Evolutionary conservation across 371 early-diverging fungal species (phyloP).

Genomic region (Mortierella sp.): DNA sequence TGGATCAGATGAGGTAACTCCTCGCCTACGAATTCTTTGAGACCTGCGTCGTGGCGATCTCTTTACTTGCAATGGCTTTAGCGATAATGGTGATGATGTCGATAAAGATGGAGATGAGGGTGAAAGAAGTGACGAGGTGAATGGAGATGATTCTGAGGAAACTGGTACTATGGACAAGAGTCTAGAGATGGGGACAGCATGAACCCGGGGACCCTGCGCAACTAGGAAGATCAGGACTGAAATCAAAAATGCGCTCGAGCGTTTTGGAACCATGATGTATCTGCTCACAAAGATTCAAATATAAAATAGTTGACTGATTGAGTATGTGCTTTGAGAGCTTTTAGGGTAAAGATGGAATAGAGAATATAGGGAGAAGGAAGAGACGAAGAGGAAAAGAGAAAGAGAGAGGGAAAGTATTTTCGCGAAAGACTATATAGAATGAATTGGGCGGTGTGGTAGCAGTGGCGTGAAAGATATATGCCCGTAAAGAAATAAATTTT

Average conservation of each 20-base stretch:
- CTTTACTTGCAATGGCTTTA: slow-evolving; percentile 3
- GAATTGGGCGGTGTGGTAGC: not conserved
- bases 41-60: not conserved
- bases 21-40: not conserved
- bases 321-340: too few relatives aligned
- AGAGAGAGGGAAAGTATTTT: not conserved
- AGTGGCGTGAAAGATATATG: not conserved
- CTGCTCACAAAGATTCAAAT: not conserved
- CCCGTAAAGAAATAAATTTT: not conserved
- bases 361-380: not conserved
- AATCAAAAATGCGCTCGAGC: slow-evolving; percentile 13
- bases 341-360: not conserved
- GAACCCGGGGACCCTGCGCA: not conserved
- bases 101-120: not conserved
- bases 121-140: not conserved
- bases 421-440: not conserved
- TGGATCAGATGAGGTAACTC: not conserved
- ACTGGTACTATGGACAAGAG: not conserved
- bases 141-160: slow-evolving; percentile 4
- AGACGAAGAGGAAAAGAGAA: not conserved
- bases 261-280: slow-evolving; percentile 14
- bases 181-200: slow-evolving; percentile 9
- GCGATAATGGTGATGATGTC: not conserved
- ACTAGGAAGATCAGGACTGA: not conserved
- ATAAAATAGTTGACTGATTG: not conserved